phyloP scores from a whole-genome alignment of 495 filamentous ascomycete species.

The Penicillium arizonense region DNA sequence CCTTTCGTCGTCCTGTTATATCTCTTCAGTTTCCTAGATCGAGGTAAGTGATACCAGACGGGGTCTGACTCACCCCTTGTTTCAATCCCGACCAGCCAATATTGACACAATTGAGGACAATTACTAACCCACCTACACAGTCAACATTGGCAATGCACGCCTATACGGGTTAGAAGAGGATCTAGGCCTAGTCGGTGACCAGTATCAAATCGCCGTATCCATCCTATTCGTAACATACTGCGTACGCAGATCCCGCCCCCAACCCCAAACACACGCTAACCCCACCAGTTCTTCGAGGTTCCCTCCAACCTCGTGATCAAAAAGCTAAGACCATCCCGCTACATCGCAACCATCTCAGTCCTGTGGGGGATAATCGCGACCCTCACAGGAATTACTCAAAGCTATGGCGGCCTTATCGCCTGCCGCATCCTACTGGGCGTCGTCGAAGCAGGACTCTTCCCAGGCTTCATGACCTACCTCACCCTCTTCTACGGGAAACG shows the following conservation, averaged over 20 bases:
- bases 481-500: constrained; percentile 74
- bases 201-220: constrained; percentile 69
- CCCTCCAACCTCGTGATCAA: constrained; percentile 76
- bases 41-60: constrained; percentile 31
- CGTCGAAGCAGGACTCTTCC: constrained; percentile 55
- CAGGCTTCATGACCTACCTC: constrained; percentile 63
- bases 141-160: constrained; percentile 77
- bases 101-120: not conserved
- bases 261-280: not conserved
- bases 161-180: constrained; percentile 69
- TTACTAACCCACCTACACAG: constrained; percentile 32
- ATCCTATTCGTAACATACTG: constrained; percentile 73
- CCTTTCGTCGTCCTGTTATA: constrained; percentile 62
- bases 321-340: constrained; percentile 70
- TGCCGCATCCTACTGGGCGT: constrained; percentile 55
- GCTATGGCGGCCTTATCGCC: constrained; percentile 54
- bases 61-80: constrained; percentile 17
- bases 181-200: constrained; percentile 56
- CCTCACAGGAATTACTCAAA: constrained; percentile 62
- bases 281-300: constrained; percentile 39
- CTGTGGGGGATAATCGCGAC: constrained; percentile 72
- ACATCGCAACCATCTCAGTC: constrained; percentile 61
- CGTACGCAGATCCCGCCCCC: constrained; percentile 29
- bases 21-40: constrained; percentile 65
- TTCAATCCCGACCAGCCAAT: not conserved